Conservation (phyloP, 805 yeast species). For the Blastobotrys chiropterorum region DNA sequence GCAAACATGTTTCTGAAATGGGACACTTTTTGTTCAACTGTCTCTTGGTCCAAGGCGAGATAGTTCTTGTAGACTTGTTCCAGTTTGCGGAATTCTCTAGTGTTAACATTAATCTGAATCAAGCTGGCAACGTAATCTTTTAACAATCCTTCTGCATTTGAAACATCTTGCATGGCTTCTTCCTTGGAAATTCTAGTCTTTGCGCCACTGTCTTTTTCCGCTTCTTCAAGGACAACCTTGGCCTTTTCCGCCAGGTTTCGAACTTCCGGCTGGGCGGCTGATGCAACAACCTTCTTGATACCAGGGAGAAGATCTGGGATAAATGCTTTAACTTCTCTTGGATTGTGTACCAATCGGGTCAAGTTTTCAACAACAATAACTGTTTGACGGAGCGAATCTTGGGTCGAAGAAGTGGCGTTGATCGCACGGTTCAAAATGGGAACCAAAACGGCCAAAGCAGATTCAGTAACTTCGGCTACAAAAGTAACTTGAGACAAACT, state of each 20-base stretch:
- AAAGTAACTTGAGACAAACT: constrained; percentile 89
- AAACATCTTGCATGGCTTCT: constrained; percentile 33
- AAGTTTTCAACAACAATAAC: constrained; percentile 93
- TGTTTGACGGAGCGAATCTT: constrained; percentile 94
- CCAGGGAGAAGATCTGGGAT: constrained; percentile 91
- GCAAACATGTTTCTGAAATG: constrained; percentile 34
- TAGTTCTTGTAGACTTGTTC: constrained; percentile 38
- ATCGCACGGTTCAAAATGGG: constrained; percentile 90
- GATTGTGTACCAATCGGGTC: constrained; percentile 91
- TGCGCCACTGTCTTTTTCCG: constrained; percentile 62
- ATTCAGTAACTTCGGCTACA: constrained; percentile 97
- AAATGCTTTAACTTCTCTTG: constrained; percentile 80
- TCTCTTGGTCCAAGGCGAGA: constrained; percentile 38
- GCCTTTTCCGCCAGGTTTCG: constrained; percentile 91
- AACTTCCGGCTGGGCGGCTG: constrained; percentile 94
- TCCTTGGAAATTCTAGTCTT: constrained; percentile 63
- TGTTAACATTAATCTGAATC: constrained; percentile 29
- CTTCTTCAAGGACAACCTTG: constrained; percentile 69
- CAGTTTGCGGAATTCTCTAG: constrained; percentile 33
- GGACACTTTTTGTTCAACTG: constrained; percentile 26
- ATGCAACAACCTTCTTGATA: constrained; percentile 75
- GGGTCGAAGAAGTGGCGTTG: constrained; percentile 80
- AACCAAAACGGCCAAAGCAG: constrained; percentile 81
- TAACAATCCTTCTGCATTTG: constrained; percentile 33
- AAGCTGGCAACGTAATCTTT: constrained; percentile 30